Evolutionary conservation across 2,329 filamentous ascomycete genomes (phyloP).

Genomic region (Byssoonygena ceratinophila): DNA sequence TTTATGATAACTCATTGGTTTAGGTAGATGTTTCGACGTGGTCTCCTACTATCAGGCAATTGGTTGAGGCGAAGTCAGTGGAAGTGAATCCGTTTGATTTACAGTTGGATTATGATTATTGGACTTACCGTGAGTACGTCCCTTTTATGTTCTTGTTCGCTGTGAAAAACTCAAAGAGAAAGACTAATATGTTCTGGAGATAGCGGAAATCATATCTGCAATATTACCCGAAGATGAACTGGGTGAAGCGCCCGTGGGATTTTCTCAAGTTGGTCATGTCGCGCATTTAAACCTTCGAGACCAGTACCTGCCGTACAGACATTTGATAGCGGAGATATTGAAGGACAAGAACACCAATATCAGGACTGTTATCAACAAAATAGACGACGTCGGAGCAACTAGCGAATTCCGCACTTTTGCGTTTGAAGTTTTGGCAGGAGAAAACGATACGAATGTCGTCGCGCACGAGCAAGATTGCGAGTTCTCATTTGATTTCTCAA

Average conservation of each 20-base stretch:
- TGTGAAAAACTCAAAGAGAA: background rate
- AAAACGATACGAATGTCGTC: constrained; percentile 71
- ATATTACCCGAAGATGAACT: constrained; percentile 71
- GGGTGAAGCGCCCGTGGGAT: constrained; percentile 72
- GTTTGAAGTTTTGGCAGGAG: constrained; percentile 80
- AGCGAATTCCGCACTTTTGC: constrained; percentile 84
- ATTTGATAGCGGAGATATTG: constrained; percentile 73
- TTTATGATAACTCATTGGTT: constrained; percentile 8
- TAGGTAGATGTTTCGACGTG: constrained; percentile 60
- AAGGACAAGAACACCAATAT: constrained; percentile 79
- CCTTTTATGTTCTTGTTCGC: background rate
- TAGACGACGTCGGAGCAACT: constrained; percentile 72
- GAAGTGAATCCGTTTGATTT: constrained; percentile 65
- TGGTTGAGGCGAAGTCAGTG: constrained; percentile 58
- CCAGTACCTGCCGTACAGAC: constrained; percentile 73
- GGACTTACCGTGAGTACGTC: constrained; percentile 58
- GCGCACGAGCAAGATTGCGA: constrained; percentile 70
- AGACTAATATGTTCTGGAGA: constrained; percentile 8
- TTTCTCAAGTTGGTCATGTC: constrained; percentile 81
- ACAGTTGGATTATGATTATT: constrained; percentile 70
- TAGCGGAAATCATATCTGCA: constrained; percentile 70
- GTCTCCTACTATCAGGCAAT: constrained; percentile 58
- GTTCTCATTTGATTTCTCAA: constrained; percentile 90
- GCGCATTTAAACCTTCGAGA: constrained; percentile 85
- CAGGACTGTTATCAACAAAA: constrained; percentile 90